Evolutionary conservation across 306 rosid species (phyloP), one percentile per base, ranked within the genome.

Genomic region (Ochetophila trinervis): DNA sequence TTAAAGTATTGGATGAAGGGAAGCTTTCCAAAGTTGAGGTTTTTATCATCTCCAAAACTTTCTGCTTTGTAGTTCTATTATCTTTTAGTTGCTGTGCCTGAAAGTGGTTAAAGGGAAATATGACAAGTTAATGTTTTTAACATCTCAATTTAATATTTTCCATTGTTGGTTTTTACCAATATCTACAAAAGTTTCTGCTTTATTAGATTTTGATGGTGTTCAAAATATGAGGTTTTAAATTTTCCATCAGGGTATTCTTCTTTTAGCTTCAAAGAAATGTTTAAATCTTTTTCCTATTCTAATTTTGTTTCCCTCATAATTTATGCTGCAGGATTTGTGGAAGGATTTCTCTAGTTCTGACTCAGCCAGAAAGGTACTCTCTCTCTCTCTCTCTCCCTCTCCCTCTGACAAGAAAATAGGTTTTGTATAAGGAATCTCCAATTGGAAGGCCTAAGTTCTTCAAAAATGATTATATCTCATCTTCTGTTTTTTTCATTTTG

Each of bases 21-120:
- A 91, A 86, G 71, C 88, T 91, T 49, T 66, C 83, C 10, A 84
- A 86, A 79, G 94, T 85, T 18, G 97, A 91, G 87, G 97, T 91
- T 76, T 19, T 37, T 45, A 5, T 60, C 36, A 24, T 54, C 35
- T 35, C 63, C 9, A 34, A 8, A 14, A 27, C 32, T 14, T 53
- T 24, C 4, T 24, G 14, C 5, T 4, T 1, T n/a, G 0, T 53
- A 3, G 13, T 24, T 60, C 5, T 44, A 54, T 11, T 53, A 35
- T 23, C 51, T 35, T 36, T 8, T 40, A 40, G 45, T 36, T 40
- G 14, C 45, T 1, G 12, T 0, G 45, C 14, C 45, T 40, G 3
- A 1, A 8, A 4, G 32, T 27, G 2, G 32, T 2, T 27, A 1
- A 4, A 27, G 32, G 32, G 32, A 40, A 40, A 8, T 9, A 12